Percentiles rank a stretch among this genome's conserved stretches.
Evolutionary conservation across 257 asterid genomes (phyloP).

Genomic region (Solanum raphanifolium): DNA sequence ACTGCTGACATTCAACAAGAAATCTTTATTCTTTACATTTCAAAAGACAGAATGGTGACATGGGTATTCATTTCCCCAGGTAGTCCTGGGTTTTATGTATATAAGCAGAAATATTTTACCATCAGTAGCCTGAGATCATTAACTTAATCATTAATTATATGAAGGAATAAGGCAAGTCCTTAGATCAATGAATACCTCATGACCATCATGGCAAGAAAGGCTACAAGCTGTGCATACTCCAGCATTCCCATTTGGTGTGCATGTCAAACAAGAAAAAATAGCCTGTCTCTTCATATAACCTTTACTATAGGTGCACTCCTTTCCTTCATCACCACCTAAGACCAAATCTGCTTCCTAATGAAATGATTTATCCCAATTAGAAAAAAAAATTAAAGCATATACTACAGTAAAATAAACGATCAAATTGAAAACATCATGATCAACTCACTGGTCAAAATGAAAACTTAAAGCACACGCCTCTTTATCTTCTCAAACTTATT

Average conservation of each 20-base stretch:
- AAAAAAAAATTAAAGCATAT: not conserved
- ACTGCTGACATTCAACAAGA: not conserved
- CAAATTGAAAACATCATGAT: not conserved
- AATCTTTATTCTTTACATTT: not conserved
- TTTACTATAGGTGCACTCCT: slow-evolving; percentile 73
- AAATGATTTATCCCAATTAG: not conserved
- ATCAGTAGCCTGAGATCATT: not conserved
- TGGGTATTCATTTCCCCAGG: not conserved
- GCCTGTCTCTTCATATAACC: slow-evolving; percentile 88
- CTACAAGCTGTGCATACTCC: slow-evolving; percentile 94
- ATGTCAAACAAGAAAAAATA: slow-evolving; percentile 83
- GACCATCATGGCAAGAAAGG: slow-evolving; percentile 88
- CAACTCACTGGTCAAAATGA: not conserved
- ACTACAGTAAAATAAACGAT: not conserved
- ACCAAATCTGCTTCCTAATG: slow-evolving; percentile 80
- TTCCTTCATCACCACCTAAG: slow-evolving; percentile 94
- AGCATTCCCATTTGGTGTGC: slow-evolving; percentile 86
- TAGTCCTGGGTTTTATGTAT: not conserved
- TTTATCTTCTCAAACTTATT: not conserved
- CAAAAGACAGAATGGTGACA: not conserved
- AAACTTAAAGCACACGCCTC: not conserved
- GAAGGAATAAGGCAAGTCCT: not conserved
- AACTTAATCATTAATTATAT: not conserved
- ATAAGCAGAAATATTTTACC: not conserved
- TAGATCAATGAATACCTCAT: slow-evolving; percentile 47